Percentiles rank a stretch among this genome's conserved stretches.
phyloP scores from a whole-genome alignment of 2,329 filamentous ascomycete species.

The Thielaviopsis cerberus region DNA sequence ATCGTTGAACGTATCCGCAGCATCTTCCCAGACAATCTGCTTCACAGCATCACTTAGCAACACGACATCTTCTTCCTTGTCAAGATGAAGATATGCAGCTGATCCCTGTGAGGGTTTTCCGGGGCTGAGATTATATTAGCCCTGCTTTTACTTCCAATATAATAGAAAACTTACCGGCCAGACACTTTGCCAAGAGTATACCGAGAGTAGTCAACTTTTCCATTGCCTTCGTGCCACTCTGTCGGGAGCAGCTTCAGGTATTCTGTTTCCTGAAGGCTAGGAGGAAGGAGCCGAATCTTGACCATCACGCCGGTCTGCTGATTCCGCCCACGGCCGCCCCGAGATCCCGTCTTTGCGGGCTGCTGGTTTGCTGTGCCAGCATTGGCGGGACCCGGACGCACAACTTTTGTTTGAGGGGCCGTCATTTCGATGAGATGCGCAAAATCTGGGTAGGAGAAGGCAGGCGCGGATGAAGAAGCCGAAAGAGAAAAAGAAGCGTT shows the following conservation, averaged over 20 bases:
- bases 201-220: conserved; percentile 68
- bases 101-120: conserved; percentile 70
- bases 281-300: conserved; percentile 66
- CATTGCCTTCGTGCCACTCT: conserved; percentile 64
- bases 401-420: background rate
- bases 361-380: background rate
- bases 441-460: background rate
- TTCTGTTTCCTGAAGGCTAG: conserved; percentile 64
- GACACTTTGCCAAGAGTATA: conserved; percentile 54
- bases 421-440: background rate
- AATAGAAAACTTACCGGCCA: conserved; percentile 21
- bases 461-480: background rate
- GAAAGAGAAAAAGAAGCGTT: background rate
- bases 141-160: background rate
- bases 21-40: conserved; percentile 56
- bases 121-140: conserved; percentile 31
- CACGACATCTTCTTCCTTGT: conserved; percentile 48
- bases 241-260: conserved; percentile 54
- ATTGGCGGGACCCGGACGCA: background rate
- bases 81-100: conserved; percentile 65
- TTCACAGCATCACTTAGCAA: conserved; percentile 54
- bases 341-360: background rate
- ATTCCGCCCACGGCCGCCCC: conserved; percentile 1
- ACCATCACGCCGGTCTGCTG: conserved; percentile 54
- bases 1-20: conserved; percentile 55